Evolutionary conservation across 2,329 filamentous ascomycete genomes (phyloP).

Genomic region (Monilinia laxa): DNA sequence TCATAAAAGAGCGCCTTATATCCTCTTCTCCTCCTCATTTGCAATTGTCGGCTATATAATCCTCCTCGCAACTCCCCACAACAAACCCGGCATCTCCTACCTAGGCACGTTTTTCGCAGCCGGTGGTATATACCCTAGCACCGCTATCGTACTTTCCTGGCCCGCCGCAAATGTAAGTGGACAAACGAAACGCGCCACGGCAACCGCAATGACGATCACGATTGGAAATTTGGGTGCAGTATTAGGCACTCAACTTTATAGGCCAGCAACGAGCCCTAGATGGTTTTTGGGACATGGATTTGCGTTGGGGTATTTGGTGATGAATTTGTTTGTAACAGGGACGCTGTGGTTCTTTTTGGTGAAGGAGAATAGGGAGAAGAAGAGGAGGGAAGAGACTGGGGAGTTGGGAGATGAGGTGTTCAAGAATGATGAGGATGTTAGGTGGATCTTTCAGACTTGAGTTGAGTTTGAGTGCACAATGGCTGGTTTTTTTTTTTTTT

Average conservation of each 20-base stretch:
- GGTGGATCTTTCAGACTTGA: conserved; percentile 61
- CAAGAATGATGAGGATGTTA: conserved; percentile 59
- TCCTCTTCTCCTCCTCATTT: conserved; percentile 57
- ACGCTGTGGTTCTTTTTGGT: conserved; percentile 55
- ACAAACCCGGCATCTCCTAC: conserved; percentile 57
- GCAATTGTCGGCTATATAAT: conserved; percentile 63
- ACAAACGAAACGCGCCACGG: conserved; percentile 67
- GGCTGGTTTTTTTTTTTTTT: neutral
- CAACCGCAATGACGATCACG: conserved; percentile 69
- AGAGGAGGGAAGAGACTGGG: conserved; percentile 47
- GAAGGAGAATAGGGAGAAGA: conserved; percentile 57
- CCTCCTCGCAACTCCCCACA: conserved; percentile 47
- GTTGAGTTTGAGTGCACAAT: neutral
- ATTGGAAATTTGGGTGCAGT: conserved; percentile 69
- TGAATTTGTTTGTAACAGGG: conserved; percentile 55
- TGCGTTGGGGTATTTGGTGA: conserved; percentile 61
- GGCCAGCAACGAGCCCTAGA: conserved; percentile 57
- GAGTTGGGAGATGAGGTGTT: conserved; percentile 53
- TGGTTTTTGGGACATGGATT: conserved; percentile 67
- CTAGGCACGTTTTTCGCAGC: conserved; percentile 62
- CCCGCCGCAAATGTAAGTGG: conserved; percentile 70
- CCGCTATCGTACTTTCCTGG: conserved; percentile 65
- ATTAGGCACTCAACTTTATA: conserved; percentile 68
- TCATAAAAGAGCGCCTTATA: conserved; percentile 60
- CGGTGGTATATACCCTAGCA: conserved; percentile 66